Evolutionary conservation across 192 early-diverging fungal species (phyloP).

Genomic region (Coemansia sp.): DNA sequence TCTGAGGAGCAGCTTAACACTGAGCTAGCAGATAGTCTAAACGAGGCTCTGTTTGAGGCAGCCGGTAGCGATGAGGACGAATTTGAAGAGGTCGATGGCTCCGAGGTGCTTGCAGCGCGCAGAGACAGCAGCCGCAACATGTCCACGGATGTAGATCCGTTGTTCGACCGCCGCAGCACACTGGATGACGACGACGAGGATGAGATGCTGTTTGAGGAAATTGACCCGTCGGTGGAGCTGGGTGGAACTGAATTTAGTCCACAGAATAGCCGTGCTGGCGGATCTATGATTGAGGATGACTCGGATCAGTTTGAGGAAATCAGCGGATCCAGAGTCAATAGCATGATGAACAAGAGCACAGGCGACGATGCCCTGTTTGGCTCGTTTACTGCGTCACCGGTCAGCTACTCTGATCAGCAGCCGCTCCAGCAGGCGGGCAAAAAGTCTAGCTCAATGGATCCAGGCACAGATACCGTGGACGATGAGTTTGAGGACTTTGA

Average conservation of each 20-base stretch:
- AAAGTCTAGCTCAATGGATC: background rate
- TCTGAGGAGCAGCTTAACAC: constrained; percentile 32
- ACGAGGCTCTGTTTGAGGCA: constrained; percentile 26
- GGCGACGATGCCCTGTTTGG: constrained; percentile 38
- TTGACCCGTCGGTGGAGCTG: constrained; percentile 22
- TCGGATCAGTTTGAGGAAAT: constrained; percentile 51
- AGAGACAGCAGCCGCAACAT: background rate
- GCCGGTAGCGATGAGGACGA: constrained; percentile 44
- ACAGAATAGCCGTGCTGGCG: constrained; percentile 4
- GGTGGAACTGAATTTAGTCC: constrained; percentile 7
- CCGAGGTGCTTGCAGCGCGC: constrained; percentile 20
- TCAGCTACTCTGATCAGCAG: constrained; percentile 10
- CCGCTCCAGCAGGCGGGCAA: constrained; percentile 1
- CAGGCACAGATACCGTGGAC: constrained; percentile 4
- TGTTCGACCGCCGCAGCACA: constrained; percentile 15
- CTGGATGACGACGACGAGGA: constrained; percentile 29
- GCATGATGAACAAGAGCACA: constrained; percentile 4
- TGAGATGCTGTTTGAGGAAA: constrained; percentile 50
- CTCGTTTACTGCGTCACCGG: constrained; percentile 20
- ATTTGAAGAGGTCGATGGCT: constrained; percentile 44
- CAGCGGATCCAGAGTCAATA: constrained; percentile 5
- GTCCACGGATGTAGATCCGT: constrained; percentile 10
- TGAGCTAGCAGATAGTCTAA: constrained; percentile 24
- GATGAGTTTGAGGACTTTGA: constrained; percentile 51
- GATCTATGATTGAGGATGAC: constrained; percentile 22